Base-by-base conservation (phyloP, 2,329 filamentous ascomycete species). In the Colletotrichum sp. region DNA sequence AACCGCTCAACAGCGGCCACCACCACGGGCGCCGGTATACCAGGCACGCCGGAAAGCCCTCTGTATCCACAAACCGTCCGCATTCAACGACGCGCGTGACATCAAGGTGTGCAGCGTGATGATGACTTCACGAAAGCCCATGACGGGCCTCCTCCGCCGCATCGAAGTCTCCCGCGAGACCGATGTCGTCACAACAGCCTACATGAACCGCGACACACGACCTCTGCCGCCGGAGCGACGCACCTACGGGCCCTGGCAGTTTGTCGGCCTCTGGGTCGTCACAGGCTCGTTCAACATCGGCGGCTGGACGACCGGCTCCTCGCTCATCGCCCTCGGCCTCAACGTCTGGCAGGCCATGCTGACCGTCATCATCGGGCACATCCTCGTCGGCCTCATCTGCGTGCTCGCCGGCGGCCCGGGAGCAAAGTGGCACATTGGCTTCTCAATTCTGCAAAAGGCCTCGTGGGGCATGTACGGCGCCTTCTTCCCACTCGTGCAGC, bases 261-360 rank as follows among this genome's bases (percentile, higher is more conserved):
- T 83, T 70, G 79, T 83, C 18, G 80, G 80, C 13, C 79, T 83
- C 2, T 83, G 82, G 82, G 79, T 83, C 76, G 78, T 83, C 32
- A 83, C 82, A 1, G 82, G 81, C 7, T 83, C 82, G 2, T 83
- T 83, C 73, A 83, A 83, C 58, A 80, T 83, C 5, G 82, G 82
- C 34, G 82, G 82, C 24, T 83, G 82, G 82, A 81, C 81, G 6
- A 83, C 81, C 1, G 82, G 81, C 2, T 82, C 80, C 6, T 80
- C 78, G 5, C 72, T 81, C 24, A 81, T 81, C 62, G 80, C 80
- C 3, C 78, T 81, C 3, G 79, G 80, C 6, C 78, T 81, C 16
- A 81, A 81, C 48, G 80, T 81, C n/a, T 78, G 77, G 78, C 79
- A 80, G 75, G 77, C 79, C 24, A 79, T 80, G 79, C 64, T 80